A percentile compares a stretch with the other conserved stretches of the same genome.
phyloP scores from a whole-genome alignment of 306 rosid species.

The Rosa chinensis region DNA sequence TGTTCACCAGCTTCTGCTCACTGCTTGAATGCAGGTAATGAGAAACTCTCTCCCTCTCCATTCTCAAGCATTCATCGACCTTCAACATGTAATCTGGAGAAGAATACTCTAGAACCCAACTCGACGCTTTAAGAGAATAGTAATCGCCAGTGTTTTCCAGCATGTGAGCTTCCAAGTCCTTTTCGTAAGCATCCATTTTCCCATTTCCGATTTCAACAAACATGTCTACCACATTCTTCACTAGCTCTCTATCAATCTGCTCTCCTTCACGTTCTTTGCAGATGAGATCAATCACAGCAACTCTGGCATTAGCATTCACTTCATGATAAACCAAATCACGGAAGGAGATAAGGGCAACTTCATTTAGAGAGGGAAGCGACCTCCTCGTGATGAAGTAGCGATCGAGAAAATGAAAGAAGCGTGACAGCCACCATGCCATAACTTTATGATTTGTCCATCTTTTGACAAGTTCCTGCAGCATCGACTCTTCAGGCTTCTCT shows the following conservation, averaged over 20 bases:
- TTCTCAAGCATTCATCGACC: slow-evolving; percentile 34
- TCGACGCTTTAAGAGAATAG: slow-evolving; percentile 56
- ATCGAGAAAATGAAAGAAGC: slow-evolving; percentile 29
- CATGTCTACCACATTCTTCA: slow-evolving; percentile 51
- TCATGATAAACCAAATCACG: slow-evolving; percentile 26
- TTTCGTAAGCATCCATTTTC: slow-evolving; percentile 32
- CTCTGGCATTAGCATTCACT: slow-evolving; percentile 38
- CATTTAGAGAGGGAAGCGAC: slow-evolving; percentile 21
- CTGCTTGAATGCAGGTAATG: slow-evolving; percentile 29
- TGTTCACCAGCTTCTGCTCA: slow-evolving; percentile 39
- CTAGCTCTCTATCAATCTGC: slow-evolving; percentile 53
- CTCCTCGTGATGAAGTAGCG: slow-evolving; percentile 26
- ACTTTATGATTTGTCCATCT: slow-evolving; percentile 54
- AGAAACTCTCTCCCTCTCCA: slow-evolving; percentile 29
- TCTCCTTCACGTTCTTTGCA: slow-evolving; percentile 62
- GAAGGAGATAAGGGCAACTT: slow-evolving; percentile 24
- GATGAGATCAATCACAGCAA: slow-evolving; percentile 43
- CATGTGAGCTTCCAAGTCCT: slow-evolving; percentile 50
- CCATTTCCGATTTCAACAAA: slow-evolving; percentile 57
- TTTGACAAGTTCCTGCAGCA: slow-evolving; percentile 60
- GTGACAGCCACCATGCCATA: slow-evolving; percentile 37
- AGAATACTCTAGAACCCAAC: slow-evolving; percentile 51
- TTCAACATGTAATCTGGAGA: slow-evolving; percentile 65
- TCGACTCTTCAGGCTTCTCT: slow-evolving; percentile 54
- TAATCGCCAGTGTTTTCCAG: slow-evolving; percentile 46